These are phyloP conservation scores for Umbilicus rupestris DNA, from an alignment of 164 flowering plant genomes.

Conservation along the genomic window DNA sequence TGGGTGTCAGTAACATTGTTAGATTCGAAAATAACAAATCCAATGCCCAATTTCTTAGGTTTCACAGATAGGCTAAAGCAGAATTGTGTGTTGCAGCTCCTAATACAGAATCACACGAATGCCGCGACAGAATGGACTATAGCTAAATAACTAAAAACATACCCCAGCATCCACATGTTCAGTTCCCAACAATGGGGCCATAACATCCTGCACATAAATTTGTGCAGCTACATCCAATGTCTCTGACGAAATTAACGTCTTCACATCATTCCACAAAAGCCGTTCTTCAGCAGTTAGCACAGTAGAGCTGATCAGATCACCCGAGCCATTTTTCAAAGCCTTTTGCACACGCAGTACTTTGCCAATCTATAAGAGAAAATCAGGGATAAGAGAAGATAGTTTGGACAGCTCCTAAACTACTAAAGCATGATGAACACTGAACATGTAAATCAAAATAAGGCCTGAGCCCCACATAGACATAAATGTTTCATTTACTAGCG, in stretches of 20 bases:
- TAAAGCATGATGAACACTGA: neutral
- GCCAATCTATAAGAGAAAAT: slow-evolving; percentile 38
- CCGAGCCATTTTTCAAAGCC: slow-evolving; percentile 22
- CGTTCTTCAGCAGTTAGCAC: slow-evolving; percentile 39
- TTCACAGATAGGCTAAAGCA: neutral
- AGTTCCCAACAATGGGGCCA: slow-evolving; percentile 65
- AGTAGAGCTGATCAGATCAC: slow-evolving; percentile 14
- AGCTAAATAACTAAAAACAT: slow-evolving; percentile 11
- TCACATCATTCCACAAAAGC: slow-evolving; percentile 50
- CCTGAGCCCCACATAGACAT: too few relatives aligned
- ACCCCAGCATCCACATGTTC: slow-evolving; percentile 79
- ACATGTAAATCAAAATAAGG: neutral
- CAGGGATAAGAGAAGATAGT: neutral
- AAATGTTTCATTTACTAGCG: too few relatives aligned
- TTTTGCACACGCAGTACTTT: slow-evolving; percentile 75
- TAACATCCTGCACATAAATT: slow-evolving; percentile 44
- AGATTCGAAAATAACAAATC: too few relatives aligned
- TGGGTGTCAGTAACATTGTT: neutral
- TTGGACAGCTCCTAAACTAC: neutral
- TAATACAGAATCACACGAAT: too few relatives aligned
- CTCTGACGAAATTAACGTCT: slow-evolving; percentile 32
- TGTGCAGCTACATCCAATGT: slow-evolving; percentile 47
- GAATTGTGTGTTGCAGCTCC: too few relatives aligned
- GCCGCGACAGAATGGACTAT: neutral
- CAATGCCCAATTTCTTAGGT: neutral